Base-by-base conservation (phyloP, 202 grass and related monocot species). In the Carex arenaria region DNA sequence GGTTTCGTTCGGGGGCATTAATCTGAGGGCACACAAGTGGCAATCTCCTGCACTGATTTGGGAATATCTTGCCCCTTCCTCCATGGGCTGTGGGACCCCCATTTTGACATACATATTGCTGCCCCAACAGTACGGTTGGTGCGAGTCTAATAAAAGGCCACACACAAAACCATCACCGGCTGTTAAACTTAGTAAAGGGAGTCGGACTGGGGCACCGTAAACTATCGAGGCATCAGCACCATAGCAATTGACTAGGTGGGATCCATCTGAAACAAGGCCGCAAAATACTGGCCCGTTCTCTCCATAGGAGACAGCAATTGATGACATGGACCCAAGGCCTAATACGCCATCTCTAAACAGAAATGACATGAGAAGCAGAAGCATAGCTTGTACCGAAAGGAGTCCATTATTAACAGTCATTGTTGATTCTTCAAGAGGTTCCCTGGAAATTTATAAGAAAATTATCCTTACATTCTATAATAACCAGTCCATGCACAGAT, bases 251-350 rank as follows among this genome's bases (percentile, higher is more conserved):
- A 96, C 93, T 26, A 93, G n/a, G 80, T 96, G 96, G 59, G 93
- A 94, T 63, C 96, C 93, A 40, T 96, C 96, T 0, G 96, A 94
- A 87, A 69, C 89, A 4, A 99, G 83, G 62, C 96, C 89, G 3
- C 96, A 99, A 85, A 99, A 99, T 19, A 94, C 96, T 10, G 96
- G 96, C 10, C 96, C 96, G 54, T 98, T 94, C 81, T 95, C 93
- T 11, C 96, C 96, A 15, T 98, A 98, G 3, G 96, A 98, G 57
- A 98, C 96, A 2, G 96, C 88, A 69, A 98, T 92, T 85, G 96
- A 98, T 20, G 93, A 91, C 96, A 98, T 98, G 72, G 96, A 98
- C 14, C 96, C 96, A 38, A 98, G 93, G 45, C 86, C 86, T 60
- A 47, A 57, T 2, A 85, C 88, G 12, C 83, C 67, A 53, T 80